Conservation (phyloP, 2,329 filamentous ascomycete genomes). For the Penicillium sp. region DNA sequence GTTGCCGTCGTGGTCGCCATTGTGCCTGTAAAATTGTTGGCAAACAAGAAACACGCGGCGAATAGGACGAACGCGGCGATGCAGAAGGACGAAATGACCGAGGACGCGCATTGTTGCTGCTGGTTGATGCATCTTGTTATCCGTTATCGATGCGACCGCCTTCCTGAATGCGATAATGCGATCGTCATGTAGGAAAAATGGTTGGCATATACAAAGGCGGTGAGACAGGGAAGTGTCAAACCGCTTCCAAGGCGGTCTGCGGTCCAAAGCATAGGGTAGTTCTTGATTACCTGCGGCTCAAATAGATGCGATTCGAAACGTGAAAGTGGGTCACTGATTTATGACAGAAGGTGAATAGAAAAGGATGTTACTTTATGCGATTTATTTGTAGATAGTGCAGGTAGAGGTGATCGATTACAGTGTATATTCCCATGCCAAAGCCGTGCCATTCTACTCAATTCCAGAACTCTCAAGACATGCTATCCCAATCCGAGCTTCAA, state of each 20-base stretch:
- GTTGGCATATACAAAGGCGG: neutral
- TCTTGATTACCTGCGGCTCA: too few species aligned
- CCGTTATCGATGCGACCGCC: slow-evolving; percentile 16
- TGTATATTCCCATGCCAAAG: neutral
- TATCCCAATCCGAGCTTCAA: neutral
- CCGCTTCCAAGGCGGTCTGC: neutral
- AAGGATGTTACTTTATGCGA: neutral
- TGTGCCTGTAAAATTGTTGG: neutral
- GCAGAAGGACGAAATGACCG: neutral
- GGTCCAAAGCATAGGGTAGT: neutral
- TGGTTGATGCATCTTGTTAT: slow-evolving; percentile 14
- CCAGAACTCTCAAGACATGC: neutral
- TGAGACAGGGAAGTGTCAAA: neutral
- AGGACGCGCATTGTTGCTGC: slow-evolving; percentile 2
- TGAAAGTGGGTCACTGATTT: too few species aligned
- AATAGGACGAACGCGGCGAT: neutral
- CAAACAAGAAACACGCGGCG: neutral
- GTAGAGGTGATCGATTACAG: neutral
- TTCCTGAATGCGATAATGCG: neutral
- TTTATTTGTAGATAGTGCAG: neutral
- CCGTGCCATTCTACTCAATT: neutral
- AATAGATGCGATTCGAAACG: too few species aligned
- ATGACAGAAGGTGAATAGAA: neutral
- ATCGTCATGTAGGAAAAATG: neutral
- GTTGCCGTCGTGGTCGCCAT: slow-evolving; percentile 86